phyloP scores from a whole-genome alignment of 192 early-diverging fungal genomes.

The Cladochytrium replicatum region DNA sequence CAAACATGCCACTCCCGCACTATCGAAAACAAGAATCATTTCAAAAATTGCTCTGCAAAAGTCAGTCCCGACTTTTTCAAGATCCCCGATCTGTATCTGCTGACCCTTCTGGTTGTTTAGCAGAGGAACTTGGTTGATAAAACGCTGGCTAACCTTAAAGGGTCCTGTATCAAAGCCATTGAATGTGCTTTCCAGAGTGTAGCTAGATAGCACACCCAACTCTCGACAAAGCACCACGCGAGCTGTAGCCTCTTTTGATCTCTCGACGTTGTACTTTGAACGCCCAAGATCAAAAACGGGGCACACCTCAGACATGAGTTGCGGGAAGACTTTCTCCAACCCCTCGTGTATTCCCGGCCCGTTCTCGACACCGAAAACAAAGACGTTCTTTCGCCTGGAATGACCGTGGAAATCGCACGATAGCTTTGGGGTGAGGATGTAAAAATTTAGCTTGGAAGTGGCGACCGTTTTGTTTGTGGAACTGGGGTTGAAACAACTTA shows the following conservation, averaged over 20 bases:
- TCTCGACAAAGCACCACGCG: constrained; percentile 38
- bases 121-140: background rate
- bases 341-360: constrained; percentile 8
- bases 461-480: too few relatives aligned
- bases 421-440: constrained; percentile 12
- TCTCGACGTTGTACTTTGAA: constrained; percentile 30
- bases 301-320: constrained; percentile 26
- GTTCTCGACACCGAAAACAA: constrained; percentile 43
- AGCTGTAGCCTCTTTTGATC: constrained; percentile 37
- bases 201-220: constrained; percentile 32
- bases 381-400: constrained; percentile 41
- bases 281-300: constrained; percentile 30
- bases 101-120: constrained; percentile 18
- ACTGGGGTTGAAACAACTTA: too few relatives aligned
- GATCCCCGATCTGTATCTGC: constrained; percentile 33
- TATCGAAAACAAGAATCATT: background rate
- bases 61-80: constrained; percentile 27
- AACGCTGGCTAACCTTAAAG: constrained; percentile 23
- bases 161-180: constrained; percentile 38
- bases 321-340: constrained; percentile 28
- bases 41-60: constrained; percentile 10
- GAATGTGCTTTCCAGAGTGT: constrained; percentile 39
- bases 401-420: constrained; percentile 47
- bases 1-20: background rate
- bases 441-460: background rate